Conservation (phyloP, 2,329 filamentous ascomycete genomes). For the Cordyceps farinosa region DNA sequence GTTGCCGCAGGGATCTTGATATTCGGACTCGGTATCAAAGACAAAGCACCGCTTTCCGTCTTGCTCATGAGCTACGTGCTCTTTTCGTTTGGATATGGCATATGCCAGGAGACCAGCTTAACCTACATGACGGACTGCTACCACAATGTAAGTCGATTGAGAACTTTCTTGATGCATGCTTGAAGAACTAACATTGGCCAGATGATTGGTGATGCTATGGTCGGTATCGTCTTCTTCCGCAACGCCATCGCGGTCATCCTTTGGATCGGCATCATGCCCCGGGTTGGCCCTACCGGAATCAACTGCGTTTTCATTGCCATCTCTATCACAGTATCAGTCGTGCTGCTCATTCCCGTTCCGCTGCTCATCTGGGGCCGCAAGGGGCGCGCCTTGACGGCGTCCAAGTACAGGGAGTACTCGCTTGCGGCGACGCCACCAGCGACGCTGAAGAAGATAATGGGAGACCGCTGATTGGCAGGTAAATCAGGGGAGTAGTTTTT, state of each 20-base stretch:
- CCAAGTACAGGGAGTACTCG: conserved; percentile 8
- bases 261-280: conserved; percentile 7
- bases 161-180: neutral
- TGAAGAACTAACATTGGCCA: neutral
- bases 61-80: neutral
- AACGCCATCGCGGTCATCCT: conserved; percentile 5
- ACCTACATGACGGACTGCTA: conserved; percentile 14
- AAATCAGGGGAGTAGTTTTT: neutral
- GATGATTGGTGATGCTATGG: conserved; percentile 14
- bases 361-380: conserved; percentile 4
- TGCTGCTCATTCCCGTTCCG: conserved; percentile 9
- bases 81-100: neutral
- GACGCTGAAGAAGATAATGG: conserved; percentile 11
- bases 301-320: neutral
- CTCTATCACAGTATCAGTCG: neutral
- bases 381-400: neutral
- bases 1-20: conserved; percentile 1
- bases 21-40: neutral
- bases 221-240: conserved; percentile 12
- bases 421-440: conserved; percentile 8
- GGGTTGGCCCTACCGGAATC: neutral
- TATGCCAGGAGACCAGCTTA: conserved; percentile 4
- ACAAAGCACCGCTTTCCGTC: neutral
- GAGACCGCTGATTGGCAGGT: neutral
- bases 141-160: neutral